Conservation (phyloP, 495 filamentous ascomycete genomes). For the Penicillium crystallinum region DNA sequence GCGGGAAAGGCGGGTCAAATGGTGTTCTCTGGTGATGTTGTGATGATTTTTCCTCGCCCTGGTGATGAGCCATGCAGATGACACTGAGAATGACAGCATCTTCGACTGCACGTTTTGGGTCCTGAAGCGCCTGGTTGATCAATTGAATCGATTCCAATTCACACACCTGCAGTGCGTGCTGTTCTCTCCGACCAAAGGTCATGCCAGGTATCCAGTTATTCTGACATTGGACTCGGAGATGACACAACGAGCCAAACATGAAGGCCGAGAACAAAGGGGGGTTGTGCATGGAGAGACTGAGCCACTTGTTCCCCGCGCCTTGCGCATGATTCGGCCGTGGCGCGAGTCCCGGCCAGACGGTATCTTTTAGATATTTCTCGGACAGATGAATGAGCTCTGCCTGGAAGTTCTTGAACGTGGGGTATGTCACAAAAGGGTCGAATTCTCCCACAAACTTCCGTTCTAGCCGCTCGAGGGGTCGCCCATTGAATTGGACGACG, state of each 20-base stretch:
- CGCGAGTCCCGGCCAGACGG: conserved; percentile 35
- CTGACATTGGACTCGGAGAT: conserved; percentile 35
- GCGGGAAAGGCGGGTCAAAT: conserved; percentile 35
- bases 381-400: conserved; percentile 21
- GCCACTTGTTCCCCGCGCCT: conserved; percentile 24
- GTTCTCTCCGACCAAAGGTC: conserved; percentile 22
- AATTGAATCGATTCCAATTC: conserved; percentile 36
- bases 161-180: conserved; percentile 24
- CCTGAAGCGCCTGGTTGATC: conserved; percentile 31
- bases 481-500: conserved; percentile 1
- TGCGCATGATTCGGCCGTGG: conserved; percentile 12
- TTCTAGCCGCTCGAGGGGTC: conserved; percentile 26
- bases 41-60: conserved; percentile 14
- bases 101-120: conserved; percentile 27
- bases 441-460: conserved; percentile 17
- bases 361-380: conserved; percentile 24
- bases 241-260: conserved; percentile 36
- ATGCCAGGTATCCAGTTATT: conserved; percentile 22
- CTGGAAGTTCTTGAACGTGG: conserved; percentile 16
- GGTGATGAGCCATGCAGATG: conserved; percentile 40
- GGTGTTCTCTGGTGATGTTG: conserved; percentile 19
- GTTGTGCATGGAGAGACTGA: conserved; percentile 31
- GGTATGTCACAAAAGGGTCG: conserved; percentile 33
- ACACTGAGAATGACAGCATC: conserved; percentile 39
- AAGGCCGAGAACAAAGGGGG: conserved; percentile 36